Base-by-base conservation (phyloP, 441 rosid genomes). In the Populus hybrid region DNA sequence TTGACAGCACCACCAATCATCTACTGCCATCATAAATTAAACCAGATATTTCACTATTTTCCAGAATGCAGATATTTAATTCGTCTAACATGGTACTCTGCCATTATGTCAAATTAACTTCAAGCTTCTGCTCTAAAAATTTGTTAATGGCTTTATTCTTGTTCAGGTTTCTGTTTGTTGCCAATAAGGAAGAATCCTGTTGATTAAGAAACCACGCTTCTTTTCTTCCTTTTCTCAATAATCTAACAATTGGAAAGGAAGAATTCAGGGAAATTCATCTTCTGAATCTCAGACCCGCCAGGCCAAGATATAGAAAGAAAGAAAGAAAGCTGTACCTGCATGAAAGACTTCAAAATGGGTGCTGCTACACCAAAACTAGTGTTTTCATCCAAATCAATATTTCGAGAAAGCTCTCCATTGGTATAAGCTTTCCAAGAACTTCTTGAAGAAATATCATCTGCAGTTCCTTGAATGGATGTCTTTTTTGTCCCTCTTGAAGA, bases 311-410 rank as follows among this genome's bases (percentile, higher is more conserved):
- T 24, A 40, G 70, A 38, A 26, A 74, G n/a, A 70, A 2, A 32
- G 46, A 61, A 53, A 78, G 21, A 61, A 61, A 74, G 26, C 66
- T 28, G 21, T 80, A 91, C 99, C 96, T 93, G 98, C 97, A 96
- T 92, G 86, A 94, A 93, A 42, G 99, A 92, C 88, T 93, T 96
- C 38, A 95, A 86, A 83, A 95, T 87, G 57, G 98, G 97, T n/a
- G 95, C 81, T 82, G 98, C 95, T 67, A 91, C 97, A 28, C 97
- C 87, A 70, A 89, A 91, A 82, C 92, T 87, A 5, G 92, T 83
- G 82, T 78, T 85, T 64, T 88, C 95, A 68, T 89, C 94, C 83
- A 90, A 84, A 80, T 92, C 89, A 74, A 85, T 84, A 20, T 87
- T 86, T 71, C 69, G 88, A 66, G 97, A 90, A 79, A 85, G 86